These are phyloP conservation scores for Whalleya microplaca DNA, from an alignment of 2,329 filamentous ascomycete species.

Conservation along the genomic window DNA sequence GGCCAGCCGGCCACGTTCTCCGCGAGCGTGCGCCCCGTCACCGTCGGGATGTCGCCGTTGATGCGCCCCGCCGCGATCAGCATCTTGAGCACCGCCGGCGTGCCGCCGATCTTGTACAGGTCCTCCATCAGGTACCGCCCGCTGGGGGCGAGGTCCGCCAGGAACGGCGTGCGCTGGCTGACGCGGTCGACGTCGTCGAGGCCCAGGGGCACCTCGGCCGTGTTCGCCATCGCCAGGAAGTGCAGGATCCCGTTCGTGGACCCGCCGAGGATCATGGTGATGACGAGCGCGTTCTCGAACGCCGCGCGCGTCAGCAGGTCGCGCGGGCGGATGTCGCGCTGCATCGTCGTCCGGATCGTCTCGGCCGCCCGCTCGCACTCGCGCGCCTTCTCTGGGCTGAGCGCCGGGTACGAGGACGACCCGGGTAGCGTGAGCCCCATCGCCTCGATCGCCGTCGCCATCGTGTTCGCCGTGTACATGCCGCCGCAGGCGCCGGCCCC, in stretches of 20 bases:
- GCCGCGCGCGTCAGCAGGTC: constrained; percentile 79
- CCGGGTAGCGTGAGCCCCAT: constrained; percentile 84
- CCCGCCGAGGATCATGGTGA: constrained; percentile 91
- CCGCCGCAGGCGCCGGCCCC: constrained; percentile 75
- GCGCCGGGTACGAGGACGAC: constrained; percentile 81
- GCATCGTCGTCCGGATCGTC: constrained; percentile 79
- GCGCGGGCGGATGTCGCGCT: constrained; percentile 78
- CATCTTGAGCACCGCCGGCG: constrained; percentile 74
- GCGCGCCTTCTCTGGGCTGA: constrained; percentile 80
- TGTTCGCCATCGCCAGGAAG: constrained; percentile 87
- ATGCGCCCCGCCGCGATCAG: constrained; percentile 72
- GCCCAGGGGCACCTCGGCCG: constrained; percentile 75
- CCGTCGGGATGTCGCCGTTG: constrained; percentile 71
- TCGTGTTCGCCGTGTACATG: constrained; percentile 93
- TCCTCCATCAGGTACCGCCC: constrained; percentile 84
- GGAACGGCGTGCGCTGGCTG: constrained; percentile 80
- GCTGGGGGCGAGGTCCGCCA: constrained; percentile 82
- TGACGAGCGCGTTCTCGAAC: constrained; percentile 86
- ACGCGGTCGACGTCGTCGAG: constrained; percentile 84
- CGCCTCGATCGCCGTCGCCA: constrained; percentile 88
- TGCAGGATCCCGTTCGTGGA: constrained; percentile 89
- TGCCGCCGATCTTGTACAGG: constrained; percentile 75
- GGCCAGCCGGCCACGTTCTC: constrained; percentile 74
- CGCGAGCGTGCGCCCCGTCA: constrained; percentile 75
- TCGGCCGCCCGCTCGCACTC: constrained; percentile 83